Percentiles rank a stretch among this genome's conserved stretches.
Conservation (phyloP, 305 asterid genomes). For the Fraxinus velutina region DNA sequence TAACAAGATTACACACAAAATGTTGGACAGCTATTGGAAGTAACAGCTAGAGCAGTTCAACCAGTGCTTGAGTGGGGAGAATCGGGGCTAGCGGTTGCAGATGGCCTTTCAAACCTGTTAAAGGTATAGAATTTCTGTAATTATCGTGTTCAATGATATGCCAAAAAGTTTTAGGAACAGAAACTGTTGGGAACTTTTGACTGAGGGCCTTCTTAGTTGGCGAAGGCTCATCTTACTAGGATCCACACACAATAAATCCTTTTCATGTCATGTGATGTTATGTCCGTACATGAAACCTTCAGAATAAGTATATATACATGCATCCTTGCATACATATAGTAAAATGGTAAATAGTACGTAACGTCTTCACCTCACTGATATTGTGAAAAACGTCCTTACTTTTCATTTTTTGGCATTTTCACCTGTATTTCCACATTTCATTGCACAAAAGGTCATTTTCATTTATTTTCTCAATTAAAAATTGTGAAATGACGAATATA, state of each 20-base stretch:
- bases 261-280: background rate
- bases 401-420: no score
- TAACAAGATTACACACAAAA: background rate
- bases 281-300: background rate
- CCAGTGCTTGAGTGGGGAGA: constrained; percentile 63
- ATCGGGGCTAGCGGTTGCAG: constrained; percentile 54
- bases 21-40: constrained; percentile 50
- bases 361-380: no score
- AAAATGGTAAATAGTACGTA: background rate
- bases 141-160: background rate
- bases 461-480: no score
- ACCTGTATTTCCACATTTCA: no score
- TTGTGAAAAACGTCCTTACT: no score
- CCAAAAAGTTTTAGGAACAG: background rate
- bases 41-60: constrained; percentile 64
- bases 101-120: constrained; percentile 53
- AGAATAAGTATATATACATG: background rate
- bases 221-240: background rate
- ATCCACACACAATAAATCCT: background rate
- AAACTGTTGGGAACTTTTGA: background rate
- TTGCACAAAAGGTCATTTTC: no score
- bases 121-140: constrained; percentile 37
- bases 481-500: no score
- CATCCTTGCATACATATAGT: background rate
- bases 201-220: background rate